Evolutionary conservation across 768 basidiomycete species (phyloP), one percentile per base, ranked within the genome.

Genomic region (Kwoniella bestiolae): DNA sequence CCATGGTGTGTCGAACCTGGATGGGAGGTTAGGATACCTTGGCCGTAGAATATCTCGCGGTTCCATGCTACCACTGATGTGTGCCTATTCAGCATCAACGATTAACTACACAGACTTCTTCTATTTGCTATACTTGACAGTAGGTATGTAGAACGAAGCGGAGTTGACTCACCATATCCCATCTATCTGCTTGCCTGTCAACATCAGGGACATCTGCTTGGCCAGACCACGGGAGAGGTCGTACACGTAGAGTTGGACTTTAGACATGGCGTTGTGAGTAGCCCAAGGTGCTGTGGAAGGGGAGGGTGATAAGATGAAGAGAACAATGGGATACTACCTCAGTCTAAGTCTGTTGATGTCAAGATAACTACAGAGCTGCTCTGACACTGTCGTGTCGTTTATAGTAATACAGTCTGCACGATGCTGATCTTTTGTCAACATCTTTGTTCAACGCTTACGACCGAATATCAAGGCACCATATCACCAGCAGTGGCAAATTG

Each of bases 151-250:
- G n/a, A n/a, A n/a, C n/a, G n/a, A n/a, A 32, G 21, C n/a, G 14
- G 14, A 23, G 11, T 32, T 12, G 23, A 80, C 85, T 69, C 60
- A 91, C 94, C 94, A 98, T 57, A 98, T 88, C 0, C 94, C 94
- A 67, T 96, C 91, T 58, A 96, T 92, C 80, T 94, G 92, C 57
- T 87, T 86, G 4, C 94, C 94, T 0, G 90, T 90, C 44, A 96
- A 84, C 80, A 90, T 90, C 51, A 85, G 82, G 5, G 92, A 94
- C 35, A 96, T 82, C 66, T 87, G 86, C 59, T 85, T 85, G 5
- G 92, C 94, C 73, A 95, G 84, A 45, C 94, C 94, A 74, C 89
- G 88, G 81, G 89, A 93, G 58, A 95, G 87, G 75, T 96, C 94
- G 80, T 96, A 96, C 0, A 95, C 87, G 76, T 94, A 93, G 26